Percentiles rank a stretch among this genome's conserved stretches.
Conservation (phyloP, 2,329 filamentous ascomycete species). For the Alternaria hordeiaustralica region DNA sequence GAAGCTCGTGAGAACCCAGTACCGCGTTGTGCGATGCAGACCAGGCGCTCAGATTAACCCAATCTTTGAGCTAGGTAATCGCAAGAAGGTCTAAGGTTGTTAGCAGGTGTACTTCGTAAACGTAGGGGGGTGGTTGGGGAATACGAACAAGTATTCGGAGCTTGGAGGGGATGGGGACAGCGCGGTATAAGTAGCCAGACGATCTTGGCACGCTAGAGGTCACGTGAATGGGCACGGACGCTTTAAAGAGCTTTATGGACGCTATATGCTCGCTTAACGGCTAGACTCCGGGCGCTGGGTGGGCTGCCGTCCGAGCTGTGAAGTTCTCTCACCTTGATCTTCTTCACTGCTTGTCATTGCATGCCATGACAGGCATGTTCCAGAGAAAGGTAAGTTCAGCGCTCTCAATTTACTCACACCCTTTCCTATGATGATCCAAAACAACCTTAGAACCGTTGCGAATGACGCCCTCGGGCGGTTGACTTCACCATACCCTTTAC, state of each 20-base stretch:
- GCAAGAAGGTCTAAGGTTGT: constrained; percentile 33
- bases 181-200: not conserved
- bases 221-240: not conserved
- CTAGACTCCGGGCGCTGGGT: not conserved
- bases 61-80: constrained; percentile 41
- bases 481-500: constrained; percentile 54
- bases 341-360: constrained; percentile 2
- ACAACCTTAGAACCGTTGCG: constrained; percentile 69
- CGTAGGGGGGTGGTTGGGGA: too few species aligned
- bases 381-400: constrained; percentile 4
- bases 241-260: not conserved
- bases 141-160: too few species aligned
- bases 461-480: constrained; percentile 64
- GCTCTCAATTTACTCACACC: not conserved
- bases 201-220: not conserved
- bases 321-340: constrained; percentile 4
- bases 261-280: not conserved
- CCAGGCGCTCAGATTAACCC: constrained; percentile 34
- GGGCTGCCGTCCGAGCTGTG: not conserved
- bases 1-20: constrained; percentile 40
- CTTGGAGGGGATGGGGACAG: too few species aligned
- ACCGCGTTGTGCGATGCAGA: constrained; percentile 50
- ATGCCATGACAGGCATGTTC: constrained; percentile 5
- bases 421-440: constrained; percentile 40
- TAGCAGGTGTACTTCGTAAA: too few species aligned